These are phyloP conservation scores for Prunus davidiana DNA, from an alignment of 306 rosid genomes.

Conservation along the genomic window DNA sequence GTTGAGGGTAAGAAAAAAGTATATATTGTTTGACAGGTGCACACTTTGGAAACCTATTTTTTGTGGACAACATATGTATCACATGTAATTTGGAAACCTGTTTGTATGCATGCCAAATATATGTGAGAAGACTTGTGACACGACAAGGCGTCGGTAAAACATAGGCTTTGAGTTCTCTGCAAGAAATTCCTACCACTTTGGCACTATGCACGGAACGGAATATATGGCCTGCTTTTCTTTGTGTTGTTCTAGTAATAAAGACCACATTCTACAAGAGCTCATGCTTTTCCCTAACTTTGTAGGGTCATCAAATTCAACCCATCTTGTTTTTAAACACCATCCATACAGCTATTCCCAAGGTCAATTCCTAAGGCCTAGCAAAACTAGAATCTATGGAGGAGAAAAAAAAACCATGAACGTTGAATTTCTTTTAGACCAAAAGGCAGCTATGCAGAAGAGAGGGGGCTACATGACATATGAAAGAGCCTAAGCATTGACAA, in stretches of 20 bases:
- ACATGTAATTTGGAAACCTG: neutral
- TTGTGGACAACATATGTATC: neutral
- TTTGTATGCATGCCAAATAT: neutral
- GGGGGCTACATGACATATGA: conserved; percentile 35
- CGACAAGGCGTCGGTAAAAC: conserved; percentile 2
- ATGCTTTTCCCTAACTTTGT: neutral
- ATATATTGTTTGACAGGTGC: neutral
- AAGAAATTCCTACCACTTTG: neutral
- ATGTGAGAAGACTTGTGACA: neutral
- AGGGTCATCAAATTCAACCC: neutral
- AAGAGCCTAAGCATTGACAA: conserved; percentile 36
- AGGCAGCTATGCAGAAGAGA: neutral
- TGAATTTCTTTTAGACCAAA: neutral
- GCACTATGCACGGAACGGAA: neutral
- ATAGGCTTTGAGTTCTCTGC: conserved; percentile 1
- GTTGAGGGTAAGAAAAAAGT: neutral
- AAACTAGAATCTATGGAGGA: neutral
- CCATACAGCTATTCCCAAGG: neutral
- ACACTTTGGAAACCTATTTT: neutral
- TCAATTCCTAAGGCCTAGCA: neutral
- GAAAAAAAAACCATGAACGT: neutral
- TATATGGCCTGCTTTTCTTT: neutral
- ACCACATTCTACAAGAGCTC: neutral
- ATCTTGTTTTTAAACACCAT: neutral
- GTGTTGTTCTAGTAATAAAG: neutral